phyloP scores from a whole-genome alignment of 345 rosid genomes.

The Bruguiera parviflora region DNA sequence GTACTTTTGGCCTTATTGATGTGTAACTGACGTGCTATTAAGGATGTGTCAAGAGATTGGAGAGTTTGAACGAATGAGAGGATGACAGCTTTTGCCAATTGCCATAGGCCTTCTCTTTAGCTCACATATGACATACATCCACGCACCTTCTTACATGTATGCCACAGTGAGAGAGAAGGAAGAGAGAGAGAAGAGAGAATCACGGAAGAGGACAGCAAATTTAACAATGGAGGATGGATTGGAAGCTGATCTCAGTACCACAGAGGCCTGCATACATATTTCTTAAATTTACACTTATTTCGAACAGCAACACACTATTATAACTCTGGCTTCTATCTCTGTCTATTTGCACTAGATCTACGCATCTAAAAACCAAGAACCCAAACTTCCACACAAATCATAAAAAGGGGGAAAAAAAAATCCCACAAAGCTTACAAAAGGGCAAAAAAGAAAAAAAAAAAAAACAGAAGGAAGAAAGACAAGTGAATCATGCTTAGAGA shows the following conservation, averaged over 20 bases:
- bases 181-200: slow-evolving; percentile 19
- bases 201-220: slow-evolving; percentile 14
- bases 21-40: slow-evolving; percentile 39
- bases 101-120: slow-evolving; percentile 21
- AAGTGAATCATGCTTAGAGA: slow-evolving; percentile 38
- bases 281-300: slow-evolving; percentile 18
- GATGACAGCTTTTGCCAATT: slow-evolving; percentile 33
- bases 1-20: slow-evolving; percentile 26
- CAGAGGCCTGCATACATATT: slow-evolving; percentile 16
- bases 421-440: slow-evolving; percentile 21
- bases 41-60: slow-evolving; percentile 31
- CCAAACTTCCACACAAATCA: slow-evolving; percentile 19
- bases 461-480: slow-evolving; percentile 6
- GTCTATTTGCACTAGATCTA: slow-evolving; percentile 66
- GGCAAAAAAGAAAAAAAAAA: slow-evolving; percentile 39
- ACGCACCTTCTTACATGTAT: not conserved
- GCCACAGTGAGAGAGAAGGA: slow-evolving; percentile 9
- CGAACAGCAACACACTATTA: slow-evolving; percentile 15
- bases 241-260: slow-evolving; percentile 43
- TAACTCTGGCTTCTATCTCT: slow-evolving; percentile 28
- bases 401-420: slow-evolving; percentile 15
- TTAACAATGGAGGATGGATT: slow-evolving; percentile 45
- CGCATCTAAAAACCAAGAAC: slow-evolving; percentile 30
- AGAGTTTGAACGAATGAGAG: slow-evolving; percentile 31
- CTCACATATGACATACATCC: slow-evolving; percentile 29